Evolutionary conservation across 2,329 filamentous ascomycete genomes (phyloP).

Genomic region (Didymella glomerata): DNA sequence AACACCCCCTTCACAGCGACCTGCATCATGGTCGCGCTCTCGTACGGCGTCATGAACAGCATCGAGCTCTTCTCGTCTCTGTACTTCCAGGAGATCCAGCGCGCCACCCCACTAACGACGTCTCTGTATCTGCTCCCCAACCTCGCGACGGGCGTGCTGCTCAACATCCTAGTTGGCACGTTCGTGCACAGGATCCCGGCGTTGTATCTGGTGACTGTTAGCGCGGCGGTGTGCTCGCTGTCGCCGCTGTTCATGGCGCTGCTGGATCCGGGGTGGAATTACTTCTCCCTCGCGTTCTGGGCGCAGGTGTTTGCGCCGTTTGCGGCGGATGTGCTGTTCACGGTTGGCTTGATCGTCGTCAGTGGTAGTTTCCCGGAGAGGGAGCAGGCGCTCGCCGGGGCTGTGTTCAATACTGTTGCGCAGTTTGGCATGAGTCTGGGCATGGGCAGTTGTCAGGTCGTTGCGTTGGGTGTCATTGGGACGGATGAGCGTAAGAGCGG

Average conservation of each 20-base stretch:
- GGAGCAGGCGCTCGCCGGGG: constrained; percentile 67
- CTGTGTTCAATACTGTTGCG: constrained; percentile 67
- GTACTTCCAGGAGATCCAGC: constrained; percentile 56
- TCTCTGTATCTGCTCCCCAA: constrained; percentile 56
- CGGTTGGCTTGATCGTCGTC: constrained; percentile 64
- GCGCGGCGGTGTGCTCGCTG: constrained; percentile 54
- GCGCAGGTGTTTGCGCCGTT: constrained; percentile 55
- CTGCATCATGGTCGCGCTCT: constrained; percentile 57
- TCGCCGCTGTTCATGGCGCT: constrained; percentile 65
- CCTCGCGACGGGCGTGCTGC: constrained; percentile 48
- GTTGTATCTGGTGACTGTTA: constrained; percentile 53
- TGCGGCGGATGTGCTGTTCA: constrained; percentile 62
- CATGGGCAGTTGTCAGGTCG: constrained; percentile 39
- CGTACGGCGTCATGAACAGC: constrained; percentile 49
- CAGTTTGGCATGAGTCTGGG: constrained; percentile 62
- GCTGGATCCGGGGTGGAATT: constrained; percentile 58
- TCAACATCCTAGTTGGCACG: constrained; percentile 57
- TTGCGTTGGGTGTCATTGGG: constrained; percentile 33
- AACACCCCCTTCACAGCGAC: constrained; percentile 64
- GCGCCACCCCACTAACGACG: constrained; percentile 42
- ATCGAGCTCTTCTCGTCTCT: constrained; percentile 54
- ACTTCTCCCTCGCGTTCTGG: constrained; percentile 60
- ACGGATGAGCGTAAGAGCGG: constrained; percentile 10
- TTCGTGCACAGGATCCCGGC: constrained; percentile 57
- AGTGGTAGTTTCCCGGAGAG: constrained; percentile 64